Evolutionary conservation across 768 basidiomycete species (phyloP).

Genomic region (Mycena venus): DNA sequence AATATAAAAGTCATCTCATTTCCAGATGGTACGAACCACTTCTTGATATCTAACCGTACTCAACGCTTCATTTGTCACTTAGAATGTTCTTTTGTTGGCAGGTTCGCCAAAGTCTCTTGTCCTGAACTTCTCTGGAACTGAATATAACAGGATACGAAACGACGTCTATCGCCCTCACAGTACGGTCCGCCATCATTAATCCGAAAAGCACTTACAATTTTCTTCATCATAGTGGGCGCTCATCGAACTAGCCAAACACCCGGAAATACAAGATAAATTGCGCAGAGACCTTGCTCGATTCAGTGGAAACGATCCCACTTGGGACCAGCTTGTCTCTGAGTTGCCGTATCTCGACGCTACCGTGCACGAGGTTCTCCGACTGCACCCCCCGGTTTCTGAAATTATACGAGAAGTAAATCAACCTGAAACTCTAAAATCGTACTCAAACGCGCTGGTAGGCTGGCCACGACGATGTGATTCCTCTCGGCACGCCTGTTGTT

Average conservation of each 20-base stretch:
- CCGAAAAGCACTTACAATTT: background rate
- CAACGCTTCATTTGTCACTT: too few species aligned
- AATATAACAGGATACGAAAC: constrained; percentile 53
- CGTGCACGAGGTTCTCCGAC: constrained; percentile 52
- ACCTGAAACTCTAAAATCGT: too few species aligned
- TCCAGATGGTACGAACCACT: background rate
- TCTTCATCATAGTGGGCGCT: constrained; percentile 51
- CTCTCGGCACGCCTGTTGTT: constrained; percentile 48
- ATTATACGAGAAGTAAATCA: constrained; percentile 45
- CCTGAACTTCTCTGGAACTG: background rate
- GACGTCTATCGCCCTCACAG: constrained; percentile 48
- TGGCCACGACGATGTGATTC: constrained; percentile 53
- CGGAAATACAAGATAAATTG: constrained; percentile 45
- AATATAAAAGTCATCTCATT: background rate
- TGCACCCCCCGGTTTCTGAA: constrained; percentile 50
- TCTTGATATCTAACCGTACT: too few species aligned
- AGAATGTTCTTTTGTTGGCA: constrained; percentile 52
- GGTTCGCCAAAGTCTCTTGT: background rate
- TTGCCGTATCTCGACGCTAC: constrained; percentile 59
- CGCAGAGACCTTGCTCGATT: constrained; percentile 46
- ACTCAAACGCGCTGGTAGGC: constrained; percentile 41
- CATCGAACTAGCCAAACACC: constrained; percentile 49
- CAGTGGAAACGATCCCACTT: constrained; percentile 46
- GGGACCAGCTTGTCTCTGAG: constrained; percentile 50
- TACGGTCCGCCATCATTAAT: background rate